Base-by-base conservation (phyloP, 2,329 filamentous ascomycete genomes). In the Hypoxylon sp. region DNA sequence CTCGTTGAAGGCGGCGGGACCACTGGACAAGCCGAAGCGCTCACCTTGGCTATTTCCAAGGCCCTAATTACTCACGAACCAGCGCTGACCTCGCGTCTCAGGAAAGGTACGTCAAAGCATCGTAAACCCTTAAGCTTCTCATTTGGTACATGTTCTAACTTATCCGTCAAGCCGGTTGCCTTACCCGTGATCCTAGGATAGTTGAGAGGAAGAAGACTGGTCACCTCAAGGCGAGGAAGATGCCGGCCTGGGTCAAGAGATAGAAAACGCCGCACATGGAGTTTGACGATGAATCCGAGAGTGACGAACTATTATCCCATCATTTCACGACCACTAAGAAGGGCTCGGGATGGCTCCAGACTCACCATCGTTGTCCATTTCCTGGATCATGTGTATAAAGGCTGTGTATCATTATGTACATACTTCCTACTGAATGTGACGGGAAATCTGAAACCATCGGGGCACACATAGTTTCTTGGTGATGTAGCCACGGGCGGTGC, bases 161-260 rank as follows among this genome's bases (percentile, higher is more conserved):
- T 59, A 55, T 63, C 62, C 55, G 67, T 69, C 54, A 75, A 99
- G 95, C 94, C 73, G 96, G 96, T 63, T 92, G 90, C 75, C 85
- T 99, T 64, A 96, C 93, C 48, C 89, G 94, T 72, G 94, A 99
- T 79, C 85, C 88, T 55, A 92, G 94, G 79, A 88, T 83, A 72
- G 96, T 99, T 67, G 95, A 99, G 80, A 94, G 95, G 75, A 99
- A 99, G 88, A 98, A 99, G 85, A 86, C 92, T 55, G 96, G 95
- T 68, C 91, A 92, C 72, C 78, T 96, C 79, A 99, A 99, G 84
- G 94, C 95, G 56, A 90, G 95, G 78, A 99, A 99, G 87, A 96
- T 90, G 87, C 94, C 94, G 59, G 85, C 95, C 70, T 99, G 96
- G 95, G 93, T 98, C 83, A 98, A 97, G 87, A 79, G 84, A 79